phyloP scores from a whole-genome alignment of 345 rosid species.

The Eucalyptus pumila region DNA sequence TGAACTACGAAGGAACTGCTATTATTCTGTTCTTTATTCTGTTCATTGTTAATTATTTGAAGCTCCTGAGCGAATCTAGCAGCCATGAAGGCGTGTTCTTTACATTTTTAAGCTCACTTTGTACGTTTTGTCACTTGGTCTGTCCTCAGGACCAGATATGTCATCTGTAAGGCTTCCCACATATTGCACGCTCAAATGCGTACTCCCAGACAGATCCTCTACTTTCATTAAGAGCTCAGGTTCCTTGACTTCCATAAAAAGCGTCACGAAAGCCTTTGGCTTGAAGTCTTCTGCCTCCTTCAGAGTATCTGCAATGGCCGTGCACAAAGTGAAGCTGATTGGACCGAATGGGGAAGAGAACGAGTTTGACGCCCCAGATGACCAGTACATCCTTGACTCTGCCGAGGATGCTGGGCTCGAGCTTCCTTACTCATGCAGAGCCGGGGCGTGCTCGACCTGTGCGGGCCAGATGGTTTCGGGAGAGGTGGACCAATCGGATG shows the following conservation, averaged over 20 bases:
- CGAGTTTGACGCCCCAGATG: constrained; percentile 39
- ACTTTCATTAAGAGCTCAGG: not conserved
- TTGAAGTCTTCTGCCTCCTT: constrained; percentile 23
- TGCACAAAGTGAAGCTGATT: constrained; percentile 33
- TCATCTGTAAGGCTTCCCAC: constrained; percentile 18
- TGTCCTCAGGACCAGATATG: constrained; percentile 12
- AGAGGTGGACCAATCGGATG: constrained; percentile 43
- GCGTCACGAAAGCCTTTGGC: constrained; percentile 10
- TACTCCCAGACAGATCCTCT: not conserved
- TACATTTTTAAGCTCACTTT: not conserved
- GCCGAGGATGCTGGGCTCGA: constrained; percentile 44
- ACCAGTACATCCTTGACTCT: constrained; percentile 35
- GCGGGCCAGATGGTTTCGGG: constrained; percentile 36
- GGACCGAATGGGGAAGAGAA: constrained; percentile 33
- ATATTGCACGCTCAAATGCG: constrained; percentile 1
- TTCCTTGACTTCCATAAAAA: constrained; percentile 9
- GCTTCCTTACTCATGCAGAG: constrained; percentile 54
- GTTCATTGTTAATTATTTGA: not conserved
- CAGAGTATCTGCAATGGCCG: constrained; percentile 22
- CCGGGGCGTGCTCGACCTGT: constrained; percentile 47
- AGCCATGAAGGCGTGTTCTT: not conserved
- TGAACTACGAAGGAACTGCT: not conserved
- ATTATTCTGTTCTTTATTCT: not conserved
- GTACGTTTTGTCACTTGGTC: not conserved
- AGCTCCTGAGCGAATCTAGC: not conserved